A percentile compares a stretch with the other conserved stretches of the same genome.
These are phyloP conservation scores for Xylariomycetidae sp. DNA, from an alignment of 2,329 filamentous ascomycete genomes.

Conservation along the genomic window DNA sequence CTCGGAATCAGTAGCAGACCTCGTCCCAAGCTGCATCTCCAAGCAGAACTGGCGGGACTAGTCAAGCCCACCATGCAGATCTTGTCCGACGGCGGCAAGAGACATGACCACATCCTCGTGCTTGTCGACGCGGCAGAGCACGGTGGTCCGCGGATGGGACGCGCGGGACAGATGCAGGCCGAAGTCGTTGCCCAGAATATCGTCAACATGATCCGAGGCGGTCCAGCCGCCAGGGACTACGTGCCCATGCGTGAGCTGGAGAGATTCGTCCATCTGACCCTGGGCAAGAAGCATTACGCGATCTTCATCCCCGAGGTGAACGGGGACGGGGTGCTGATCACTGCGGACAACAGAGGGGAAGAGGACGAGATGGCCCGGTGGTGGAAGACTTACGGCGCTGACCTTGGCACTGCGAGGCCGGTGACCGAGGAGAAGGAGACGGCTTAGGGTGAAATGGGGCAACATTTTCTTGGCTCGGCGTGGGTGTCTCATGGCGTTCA, in stretches of 20 bases:
- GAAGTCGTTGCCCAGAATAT: slow-evolving; percentile 42
- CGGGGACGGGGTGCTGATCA: not conserved
- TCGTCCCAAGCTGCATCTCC: slow-evolving; percentile 6
- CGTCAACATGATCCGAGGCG: slow-evolving; percentile 31
- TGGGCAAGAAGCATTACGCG: slow-evolving; percentile 21
- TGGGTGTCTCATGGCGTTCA: too few relatives aligned
- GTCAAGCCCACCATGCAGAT: slow-evolving; percentile 44
- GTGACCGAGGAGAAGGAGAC: too few relatives aligned
- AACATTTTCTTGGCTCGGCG: too few relatives aligned
- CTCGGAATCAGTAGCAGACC: slow-evolving; percentile 4
- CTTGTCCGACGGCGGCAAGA: slow-evolving; percentile 13
- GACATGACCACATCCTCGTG: slow-evolving; percentile 37
- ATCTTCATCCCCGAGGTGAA: not conserved
- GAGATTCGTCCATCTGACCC: slow-evolving; percentile 32
- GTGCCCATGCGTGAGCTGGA: slow-evolving; percentile 23
- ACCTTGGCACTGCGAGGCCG: not conserved
- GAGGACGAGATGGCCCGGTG: not conserved
- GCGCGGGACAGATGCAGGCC: slow-evolving; percentile 39
- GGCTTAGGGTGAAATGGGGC: too few relatives aligned
- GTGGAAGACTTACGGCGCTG: slow-evolving; percentile 1
- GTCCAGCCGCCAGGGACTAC: slow-evolving; percentile 21
- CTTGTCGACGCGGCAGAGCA: slow-evolving; percentile 47
- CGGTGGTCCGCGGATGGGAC: slow-evolving; percentile 35
- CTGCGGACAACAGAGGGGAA: not conserved
- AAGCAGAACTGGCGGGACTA: slow-evolving; percentile 22